These are phyloP conservation scores for Daldinia grandis DNA, from an alignment of 495 filamentous ascomycete species.

Conservation along the genomic window DNA sequence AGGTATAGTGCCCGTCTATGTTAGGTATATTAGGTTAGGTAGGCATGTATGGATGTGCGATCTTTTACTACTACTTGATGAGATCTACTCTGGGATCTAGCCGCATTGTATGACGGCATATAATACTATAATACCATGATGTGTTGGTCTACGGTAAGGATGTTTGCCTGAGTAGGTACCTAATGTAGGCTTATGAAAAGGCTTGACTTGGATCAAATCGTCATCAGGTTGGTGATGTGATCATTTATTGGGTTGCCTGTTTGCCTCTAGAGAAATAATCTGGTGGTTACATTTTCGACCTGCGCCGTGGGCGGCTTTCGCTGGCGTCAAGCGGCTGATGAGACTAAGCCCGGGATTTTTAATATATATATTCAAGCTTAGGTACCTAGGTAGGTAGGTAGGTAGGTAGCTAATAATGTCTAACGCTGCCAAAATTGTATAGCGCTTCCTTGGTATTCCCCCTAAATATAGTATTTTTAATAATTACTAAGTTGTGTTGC, in stretches of 20 bases:
- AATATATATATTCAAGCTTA: background rate
- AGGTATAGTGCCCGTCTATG: background rate
- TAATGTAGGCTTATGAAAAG: background rate
- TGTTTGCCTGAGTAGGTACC: no score
- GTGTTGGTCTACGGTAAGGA: constrained; percentile 2
- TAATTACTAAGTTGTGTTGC: background rate
- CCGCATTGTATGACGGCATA: constrained; percentile 14
- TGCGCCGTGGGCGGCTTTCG: background rate
- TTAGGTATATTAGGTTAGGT: no score
- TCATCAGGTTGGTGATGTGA: background rate
- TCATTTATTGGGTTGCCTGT: background rate
- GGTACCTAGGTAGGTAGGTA: no score
- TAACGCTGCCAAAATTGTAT: background rate
- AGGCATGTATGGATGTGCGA: background rate
- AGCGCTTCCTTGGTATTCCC: background rate
- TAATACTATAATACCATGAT: constrained; percentile 21
- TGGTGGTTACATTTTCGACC: background rate
- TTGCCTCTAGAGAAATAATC: background rate
- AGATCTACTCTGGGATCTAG: constrained; percentile 27
- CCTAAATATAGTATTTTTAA: background rate
- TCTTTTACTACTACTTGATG: background rate
- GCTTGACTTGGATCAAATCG: background rate
- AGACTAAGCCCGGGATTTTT: background rate
- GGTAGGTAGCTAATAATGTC: background rate
- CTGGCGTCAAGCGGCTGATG: background rate